A percentile compares a stretch with the other conserved stretches of the same genome.
These are phyloP conservation scores for Globisporangium iwayamae DNA, from an alignment of 352 stramenopile genomes.

Conservation along the genomic window DNA sequence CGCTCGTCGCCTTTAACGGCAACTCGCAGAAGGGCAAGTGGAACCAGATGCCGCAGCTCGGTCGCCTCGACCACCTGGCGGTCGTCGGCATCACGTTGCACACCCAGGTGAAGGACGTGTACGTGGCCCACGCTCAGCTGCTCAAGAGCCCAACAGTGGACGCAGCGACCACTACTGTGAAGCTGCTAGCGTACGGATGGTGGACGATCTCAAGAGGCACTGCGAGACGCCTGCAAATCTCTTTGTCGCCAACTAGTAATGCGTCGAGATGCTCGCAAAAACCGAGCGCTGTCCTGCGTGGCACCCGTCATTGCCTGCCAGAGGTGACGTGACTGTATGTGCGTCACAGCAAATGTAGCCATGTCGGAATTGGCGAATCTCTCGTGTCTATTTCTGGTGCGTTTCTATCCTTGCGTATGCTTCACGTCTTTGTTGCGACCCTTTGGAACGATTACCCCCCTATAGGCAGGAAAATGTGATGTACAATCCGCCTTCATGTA, in stretches of 20 bases:
- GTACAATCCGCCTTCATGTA: background rate
- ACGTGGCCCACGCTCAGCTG: constrained; percentile 28
- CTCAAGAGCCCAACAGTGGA: constrained; percentile 25
- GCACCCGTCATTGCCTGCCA: background rate
- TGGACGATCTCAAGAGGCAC: background rate
- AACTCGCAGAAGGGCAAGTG: constrained; percentile 38
- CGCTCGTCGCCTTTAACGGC: constrained; percentile 23
- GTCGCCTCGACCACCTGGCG: constrained; percentile 42
- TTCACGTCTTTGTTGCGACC: constrained; percentile 1
- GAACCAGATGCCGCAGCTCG: constrained; percentile 47
- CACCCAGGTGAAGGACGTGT: constrained; percentile 36
- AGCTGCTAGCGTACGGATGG: background rate
- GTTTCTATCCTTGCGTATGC: background rate
- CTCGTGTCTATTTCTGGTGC: constrained; percentile 1
- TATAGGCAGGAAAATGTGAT: background rate
- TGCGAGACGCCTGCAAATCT: background rate
- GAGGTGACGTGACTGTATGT: background rate
- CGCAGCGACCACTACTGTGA: background rate
- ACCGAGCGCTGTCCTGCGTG: background rate
- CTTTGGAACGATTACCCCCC: background rate
- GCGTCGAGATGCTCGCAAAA: background rate
- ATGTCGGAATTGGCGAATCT: background rate
- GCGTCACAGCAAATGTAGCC: background rate
- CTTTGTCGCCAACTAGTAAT: constrained; percentile 1
- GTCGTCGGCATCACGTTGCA: constrained; percentile 41